These are phyloP conservation scores for Cryphonectria parasitica DNA, from an alignment of 2,329 filamentous ascomycete species.

Conservation along the genomic window DNA sequence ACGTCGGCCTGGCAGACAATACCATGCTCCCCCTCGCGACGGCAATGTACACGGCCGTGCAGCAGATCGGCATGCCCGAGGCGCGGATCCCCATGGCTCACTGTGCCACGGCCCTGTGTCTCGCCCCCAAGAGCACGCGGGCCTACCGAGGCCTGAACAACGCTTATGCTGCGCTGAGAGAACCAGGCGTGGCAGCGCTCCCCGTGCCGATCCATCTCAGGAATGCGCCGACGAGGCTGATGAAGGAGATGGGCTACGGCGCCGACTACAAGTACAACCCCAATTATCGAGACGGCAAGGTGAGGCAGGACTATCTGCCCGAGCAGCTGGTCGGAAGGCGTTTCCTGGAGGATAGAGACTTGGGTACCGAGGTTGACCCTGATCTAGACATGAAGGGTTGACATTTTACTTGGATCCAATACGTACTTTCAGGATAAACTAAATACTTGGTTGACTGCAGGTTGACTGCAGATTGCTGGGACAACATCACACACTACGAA, in stretches of 20 bases:
- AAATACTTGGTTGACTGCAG: not conserved
- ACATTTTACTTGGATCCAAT: not conserved
- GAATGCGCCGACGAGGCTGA: constrained; percentile 88
- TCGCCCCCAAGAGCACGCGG: constrained; percentile 84
- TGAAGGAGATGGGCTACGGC: constrained; percentile 92
- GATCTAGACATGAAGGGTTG: constrained; percentile 54
- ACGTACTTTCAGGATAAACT: not conserved
- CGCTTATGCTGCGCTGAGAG: constrained; percentile 75
- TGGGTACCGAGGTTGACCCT: constrained; percentile 78
- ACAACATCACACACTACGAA: not conserved
- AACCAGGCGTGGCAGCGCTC: constrained; percentile 80
- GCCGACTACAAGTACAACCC: constrained; percentile 97
- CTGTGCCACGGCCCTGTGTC: constrained; percentile 76
- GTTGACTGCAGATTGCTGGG: not conserved
- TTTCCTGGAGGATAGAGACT: constrained; percentile 79
- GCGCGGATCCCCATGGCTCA: constrained; percentile 91
- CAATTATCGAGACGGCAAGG: constrained; percentile 79
- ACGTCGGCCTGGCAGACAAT: constrained; percentile 89
- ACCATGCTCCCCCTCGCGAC: constrained; percentile 82
- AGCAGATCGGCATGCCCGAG: constrained; percentile 95
- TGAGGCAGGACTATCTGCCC: constrained; percentile 90
- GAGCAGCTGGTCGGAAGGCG: constrained; percentile 68
- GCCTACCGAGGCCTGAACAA: constrained; percentile 83
- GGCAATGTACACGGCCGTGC: constrained; percentile 81
- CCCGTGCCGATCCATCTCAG: constrained; percentile 86